A percentile compares a stretch with the other conserved stretches of the same genome.
These are phyloP conservation scores for Cardiospermum halicacabum DNA, from an alignment of 345 rosid genomes.

Conservation along the genomic window DNA sequence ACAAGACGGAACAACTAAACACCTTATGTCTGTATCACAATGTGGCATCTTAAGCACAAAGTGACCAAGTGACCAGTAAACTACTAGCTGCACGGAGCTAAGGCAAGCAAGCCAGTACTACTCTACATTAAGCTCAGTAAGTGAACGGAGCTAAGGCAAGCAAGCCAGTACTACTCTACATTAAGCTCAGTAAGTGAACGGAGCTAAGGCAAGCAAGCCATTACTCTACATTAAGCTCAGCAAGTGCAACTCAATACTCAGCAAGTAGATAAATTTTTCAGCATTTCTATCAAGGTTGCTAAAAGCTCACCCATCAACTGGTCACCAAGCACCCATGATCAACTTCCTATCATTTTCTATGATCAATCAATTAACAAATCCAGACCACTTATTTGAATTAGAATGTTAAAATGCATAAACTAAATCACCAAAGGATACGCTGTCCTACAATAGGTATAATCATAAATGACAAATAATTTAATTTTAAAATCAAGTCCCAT, in stretches of 20 bases:
- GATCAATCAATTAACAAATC: too few species aligned
- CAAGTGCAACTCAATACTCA: not conserved
- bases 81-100: not conserved
- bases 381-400: too few species aligned
- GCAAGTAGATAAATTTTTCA: not conserved
- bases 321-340: too few species aligned
- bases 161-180: too few species aligned
- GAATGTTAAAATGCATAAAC: too few species aligned
- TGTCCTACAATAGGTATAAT: too few species aligned
- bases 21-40: not conserved
- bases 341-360: too few species aligned
- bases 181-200: too few species aligned
- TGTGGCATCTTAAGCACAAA: not conserved
- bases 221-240: not conserved
- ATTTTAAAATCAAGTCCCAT: too few species aligned
- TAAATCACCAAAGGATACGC: too few species aligned
- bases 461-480: too few species aligned
- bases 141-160: not conserved
- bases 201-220: not conserved
- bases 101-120: not conserved
- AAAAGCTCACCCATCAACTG: not conserved
- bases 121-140: too few species aligned
- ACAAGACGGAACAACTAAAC: not conserved
- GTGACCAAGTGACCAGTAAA: not conserved
- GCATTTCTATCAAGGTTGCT: not conserved